Evolutionary conservation across 768 basidiomycete species (phyloP), one percentile per base, ranked within the genome.

Genomic region (Tricholoma hemisulphureum): DNA sequence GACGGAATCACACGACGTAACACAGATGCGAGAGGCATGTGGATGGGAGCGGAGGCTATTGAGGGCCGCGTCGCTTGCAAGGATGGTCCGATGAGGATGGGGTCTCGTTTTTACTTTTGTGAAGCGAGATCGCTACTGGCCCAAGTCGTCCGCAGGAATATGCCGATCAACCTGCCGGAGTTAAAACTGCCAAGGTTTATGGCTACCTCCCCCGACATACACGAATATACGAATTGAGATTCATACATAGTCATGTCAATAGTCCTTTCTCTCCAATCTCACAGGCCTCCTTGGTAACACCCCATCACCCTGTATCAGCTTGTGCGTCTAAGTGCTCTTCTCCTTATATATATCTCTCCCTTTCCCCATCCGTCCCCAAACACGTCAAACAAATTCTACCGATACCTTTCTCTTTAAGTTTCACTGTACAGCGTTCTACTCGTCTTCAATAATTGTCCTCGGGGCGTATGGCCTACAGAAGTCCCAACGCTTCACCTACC

Each of bases 401-500:
- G 75, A 74, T 66, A 53, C 66, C 60, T 60, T 66, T 49, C 46
- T 24, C 23, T 49, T 71, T 70, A 72, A 70, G 69, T 67, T 69
- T 62, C 55, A 34, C 56, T 59, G 61, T 55, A 67, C 65, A 62
- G 57, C 69, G 56, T 58, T 56, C 50, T 55, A 49, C 58, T 60
- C 57, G 41, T 60, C 41, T 14, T 35, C 32, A 48, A 56, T 49
- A 41, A 53, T 57, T 64, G 53, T 58, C 61, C 41, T 60, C 58
- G 39, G 46, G 51, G 55, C 65, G 61, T 64, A 85, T 86, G 84
- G 80, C 82, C 56, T 77, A 79, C 69, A 74, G 73, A 70, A 77
- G 76, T 61, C 75, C 78, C 18, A 75, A 72, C 55, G 74, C 81
- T 43, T 81, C 82, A 43, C 72, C 80, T 28, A 80, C 78, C 53